These are phyloP conservation scores for Hypomontagnella submonticulosa DNA, from an alignment of 495 filamentous ascomycete genomes.

Conservation along the genomic window DNA sequence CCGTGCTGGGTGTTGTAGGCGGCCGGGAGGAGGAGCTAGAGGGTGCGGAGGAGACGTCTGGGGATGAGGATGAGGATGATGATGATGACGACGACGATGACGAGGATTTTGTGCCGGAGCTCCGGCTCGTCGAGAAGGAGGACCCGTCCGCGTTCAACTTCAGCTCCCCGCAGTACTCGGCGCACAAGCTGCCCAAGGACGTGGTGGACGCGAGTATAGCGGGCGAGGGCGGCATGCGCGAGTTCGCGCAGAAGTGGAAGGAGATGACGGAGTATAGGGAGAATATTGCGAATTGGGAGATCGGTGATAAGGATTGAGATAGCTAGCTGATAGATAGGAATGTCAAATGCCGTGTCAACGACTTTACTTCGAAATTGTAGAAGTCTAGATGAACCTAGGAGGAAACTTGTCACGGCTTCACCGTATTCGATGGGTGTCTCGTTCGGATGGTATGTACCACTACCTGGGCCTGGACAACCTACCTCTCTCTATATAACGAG, in stretches of 20 bases:
- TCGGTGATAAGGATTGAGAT: conserved; percentile 33
- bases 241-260: conserved; percentile 90
- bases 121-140: conserved; percentile 82
- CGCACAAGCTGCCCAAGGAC: conserved; percentile 93
- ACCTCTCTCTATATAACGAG: too few relatives aligned
- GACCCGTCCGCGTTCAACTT: conserved; percentile 91
- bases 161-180: conserved; percentile 86
- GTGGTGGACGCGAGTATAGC: conserved; percentile 89
- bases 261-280: conserved; percentile 70
- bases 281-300: conserved; percentile 46
- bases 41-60: conserved; percentile 27
- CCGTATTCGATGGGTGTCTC: too few relatives aligned
- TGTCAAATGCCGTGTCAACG: background rate
- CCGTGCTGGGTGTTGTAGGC: conserved; percentile 56
- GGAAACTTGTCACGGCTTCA: too few relatives aligned
- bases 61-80: conserved; percentile 50
- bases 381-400: too few relatives aligned
- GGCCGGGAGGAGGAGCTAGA: conserved; percentile 49
- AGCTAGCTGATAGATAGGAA: background rate
- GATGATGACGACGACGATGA: conserved; percentile 65
- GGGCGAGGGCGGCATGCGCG: conserved; percentile 78
- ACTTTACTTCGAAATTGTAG: background rate
- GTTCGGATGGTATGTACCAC: too few relatives aligned
- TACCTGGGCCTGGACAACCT: too few relatives aligned
- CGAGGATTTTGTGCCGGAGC: conserved; percentile 74